Evolutionary conservation across 306 rosid genomes (phyloP).

Genomic region (Neltuma alba): DNA sequence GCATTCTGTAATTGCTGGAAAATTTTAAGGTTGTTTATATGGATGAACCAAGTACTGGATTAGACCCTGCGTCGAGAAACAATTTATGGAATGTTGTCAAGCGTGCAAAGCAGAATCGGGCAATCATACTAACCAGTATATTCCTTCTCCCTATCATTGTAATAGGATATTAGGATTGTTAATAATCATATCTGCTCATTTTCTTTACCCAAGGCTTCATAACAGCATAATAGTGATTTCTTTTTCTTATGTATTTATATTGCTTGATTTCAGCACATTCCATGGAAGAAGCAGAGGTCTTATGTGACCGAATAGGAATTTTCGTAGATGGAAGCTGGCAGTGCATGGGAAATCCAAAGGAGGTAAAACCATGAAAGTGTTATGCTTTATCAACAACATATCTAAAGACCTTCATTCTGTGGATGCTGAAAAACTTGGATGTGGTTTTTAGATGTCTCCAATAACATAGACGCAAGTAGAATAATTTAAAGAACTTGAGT

Average conservation of each 20-base stretch:
- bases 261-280: constrained; percentile 76
- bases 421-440: background rate
- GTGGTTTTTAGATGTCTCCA: background rate
- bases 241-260: background rate
- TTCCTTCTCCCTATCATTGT: constrained; percentile 23
- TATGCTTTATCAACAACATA: constrained; percentile 25
- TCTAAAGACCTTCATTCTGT: background rate
- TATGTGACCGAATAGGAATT: constrained; percentile 86
- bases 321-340: constrained; percentile 87
- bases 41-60: constrained; percentile 95
- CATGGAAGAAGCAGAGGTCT: constrained; percentile 94
- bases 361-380: constrained; percentile 47
- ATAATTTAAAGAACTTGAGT: background rate
- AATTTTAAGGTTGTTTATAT: constrained; percentile 77
- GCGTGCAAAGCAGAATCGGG: constrained; percentile 84
- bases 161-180: constrained; percentile 27
- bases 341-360: constrained; percentile 93
- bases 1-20: constrained; percentile 4
- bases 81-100: constrained; percentile 83
- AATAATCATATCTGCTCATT: background rate
- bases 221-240: background rate
- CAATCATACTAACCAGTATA: constrained; percentile 86
- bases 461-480: background rate
- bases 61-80: constrained; percentile 91
- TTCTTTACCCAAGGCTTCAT: background rate